Evolutionary conservation across 1,284 basidiomycete genomes (phyloP).

Genomic region (Takashimella tepidaria): DNA sequence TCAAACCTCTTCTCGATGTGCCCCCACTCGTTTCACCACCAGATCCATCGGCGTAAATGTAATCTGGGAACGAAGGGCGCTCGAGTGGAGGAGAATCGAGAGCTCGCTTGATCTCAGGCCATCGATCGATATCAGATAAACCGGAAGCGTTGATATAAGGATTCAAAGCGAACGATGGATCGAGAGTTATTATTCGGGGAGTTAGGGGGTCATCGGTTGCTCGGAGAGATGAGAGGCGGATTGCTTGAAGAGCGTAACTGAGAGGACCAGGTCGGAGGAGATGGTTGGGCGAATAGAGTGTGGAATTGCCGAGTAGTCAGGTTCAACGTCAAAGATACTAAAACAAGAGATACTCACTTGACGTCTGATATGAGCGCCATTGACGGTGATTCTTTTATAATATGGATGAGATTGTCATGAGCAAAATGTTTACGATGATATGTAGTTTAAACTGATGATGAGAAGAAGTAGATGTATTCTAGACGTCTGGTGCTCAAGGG

Average conservation of each 20-base stretch:
- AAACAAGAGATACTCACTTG: slow-evolving; percentile 21
- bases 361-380: slow-evolving; percentile 47
- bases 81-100: slow-evolving; percentile 52
- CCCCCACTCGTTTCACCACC: slow-evolving; percentile 9
- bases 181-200: slow-evolving; percentile 69
- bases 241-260: slow-evolving; percentile 78
- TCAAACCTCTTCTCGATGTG: slow-evolving; percentile 53
- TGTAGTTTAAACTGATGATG: too few relatives aligned
- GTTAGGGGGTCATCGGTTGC: slow-evolving; percentile 79
- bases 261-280: background rate
- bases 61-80: slow-evolving; percentile 42
- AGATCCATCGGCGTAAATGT: slow-evolving; percentile 5
- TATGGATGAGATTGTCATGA: too few relatives aligned
- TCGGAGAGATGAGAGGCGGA: slow-evolving; percentile 80
- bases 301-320: too few relatives aligned
- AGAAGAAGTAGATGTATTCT: too few relatives aligned
- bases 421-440: too few relatives aligned
- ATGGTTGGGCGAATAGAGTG: background rate
- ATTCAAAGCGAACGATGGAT: slow-evolving; percentile 58
- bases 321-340: background rate
- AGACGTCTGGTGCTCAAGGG: too few relatives aligned
- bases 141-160: slow-evolving; percentile 74
- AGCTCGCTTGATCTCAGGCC: slow-evolving; percentile 69
- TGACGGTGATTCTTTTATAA: too few relatives aligned
- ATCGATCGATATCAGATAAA: slow-evolving; percentile 67